Base-by-base conservation (phyloP, 2,329 filamentous ascomycete species). In the Cercospora zeae-maydis region DNA sequence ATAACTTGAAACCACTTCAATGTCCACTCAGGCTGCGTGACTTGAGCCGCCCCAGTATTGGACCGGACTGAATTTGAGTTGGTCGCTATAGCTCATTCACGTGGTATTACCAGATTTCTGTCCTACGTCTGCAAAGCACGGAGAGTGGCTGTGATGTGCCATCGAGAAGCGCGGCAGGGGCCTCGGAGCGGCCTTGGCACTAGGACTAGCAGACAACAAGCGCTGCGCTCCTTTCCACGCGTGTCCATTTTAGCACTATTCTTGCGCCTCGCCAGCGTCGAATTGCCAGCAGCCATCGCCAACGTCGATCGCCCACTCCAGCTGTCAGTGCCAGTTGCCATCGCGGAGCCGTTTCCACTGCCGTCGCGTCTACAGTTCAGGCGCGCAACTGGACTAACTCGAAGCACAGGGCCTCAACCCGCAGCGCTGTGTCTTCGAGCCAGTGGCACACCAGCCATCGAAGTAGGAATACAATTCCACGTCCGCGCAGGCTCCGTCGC, bases 401-500 rank as follows among this genome's bases (percentile, higher is more conserved):
- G 39, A 45, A 19, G 39, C 13, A 45, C 39, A 45, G 39, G 39
- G 39, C 39, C 9, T 45, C 19, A 24, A 19, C 21, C 19, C 39
- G 19, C 39, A 24, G 39, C 39, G 39, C 19, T 9, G 19, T 19
- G 39, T 4, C 11, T 19, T 45, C 39, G 39, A 16, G 16, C 19
- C 5, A 45, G 21, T 19, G 9, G 21, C 16, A 45, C 39, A 19
- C 4, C 13, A 13, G 24, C 6, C 47, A 30, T 52, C 14, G 47
- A 52, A 14, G 13, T 31, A n/a, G 24, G 47, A 52, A 52, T 36
- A 52, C 24, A n/a, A 52, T 24, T 33, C 24, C 16, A 49, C 59
- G 49, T 34, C 9, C 21, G 36, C 45, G 57, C 55, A 27, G 52
- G 58, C 58, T 53, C 10, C 27, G 37, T 60, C 57, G 57, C 52